These are phyloP conservation scores for Phytophthora europaea DNA, from an alignment of 352 stramenopile species.

Conservation along the genomic window DNA sequence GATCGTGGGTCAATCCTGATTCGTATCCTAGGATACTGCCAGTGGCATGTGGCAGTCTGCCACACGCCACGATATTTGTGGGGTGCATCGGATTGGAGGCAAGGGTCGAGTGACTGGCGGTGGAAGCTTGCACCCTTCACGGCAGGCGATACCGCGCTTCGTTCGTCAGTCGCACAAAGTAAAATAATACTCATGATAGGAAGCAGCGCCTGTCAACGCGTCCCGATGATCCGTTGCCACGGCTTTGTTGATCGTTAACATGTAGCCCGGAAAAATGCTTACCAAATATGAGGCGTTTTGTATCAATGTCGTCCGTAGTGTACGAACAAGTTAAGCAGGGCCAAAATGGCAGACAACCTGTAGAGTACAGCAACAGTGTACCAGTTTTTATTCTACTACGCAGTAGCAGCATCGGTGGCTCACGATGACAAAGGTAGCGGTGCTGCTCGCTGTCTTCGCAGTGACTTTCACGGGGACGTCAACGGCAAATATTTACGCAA, in stretches of 20 bases:
- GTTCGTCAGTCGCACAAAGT: constrained; percentile 1
- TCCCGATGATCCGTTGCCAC: neutral
- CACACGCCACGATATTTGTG: no score
- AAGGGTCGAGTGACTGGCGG: no score
- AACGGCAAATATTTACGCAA: constrained; percentile 3
- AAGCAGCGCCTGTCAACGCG: constrained; percentile 24
- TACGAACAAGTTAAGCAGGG: no score
- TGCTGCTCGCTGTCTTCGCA: constrained; percentile 10
- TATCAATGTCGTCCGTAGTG: no score
- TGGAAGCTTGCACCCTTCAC: constrained; percentile 9
- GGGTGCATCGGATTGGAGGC: no score
- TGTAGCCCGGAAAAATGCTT: no score
- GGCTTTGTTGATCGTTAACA: constrained; percentile 7
- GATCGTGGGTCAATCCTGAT: no score
- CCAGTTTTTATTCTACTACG: neutral
- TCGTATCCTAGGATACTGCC: no score
- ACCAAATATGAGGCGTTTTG: no score
- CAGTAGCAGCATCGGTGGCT: neutral
- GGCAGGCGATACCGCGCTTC: neutral
- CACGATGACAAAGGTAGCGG: constrained; percentile 7
- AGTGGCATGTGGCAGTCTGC: no score
- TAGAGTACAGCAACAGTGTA: no score
- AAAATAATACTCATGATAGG: constrained; percentile 43
- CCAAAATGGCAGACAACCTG: neutral
- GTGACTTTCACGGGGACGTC: neutral